Evolutionary conservation across 2,329 filamentous ascomycete species (phyloP).

Genomic region (Calonectria hawksworthii): DNA sequence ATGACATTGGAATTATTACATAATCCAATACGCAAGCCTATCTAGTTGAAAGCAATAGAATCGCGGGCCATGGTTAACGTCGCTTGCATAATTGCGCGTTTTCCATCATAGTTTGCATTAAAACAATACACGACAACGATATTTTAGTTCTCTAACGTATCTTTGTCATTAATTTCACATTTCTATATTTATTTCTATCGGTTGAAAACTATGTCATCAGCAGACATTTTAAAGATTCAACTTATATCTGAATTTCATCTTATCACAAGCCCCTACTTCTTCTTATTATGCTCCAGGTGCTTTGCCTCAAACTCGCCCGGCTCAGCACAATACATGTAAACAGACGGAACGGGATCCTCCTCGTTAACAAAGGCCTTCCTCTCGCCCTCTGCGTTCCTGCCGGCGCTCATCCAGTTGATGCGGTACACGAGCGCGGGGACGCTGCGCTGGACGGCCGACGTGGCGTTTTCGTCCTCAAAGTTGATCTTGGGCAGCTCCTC

Average conservation of each 20-base stretch:
- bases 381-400: slow-evolving; percentile 3
- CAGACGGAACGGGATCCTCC: background rate
- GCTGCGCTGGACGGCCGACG: background rate
- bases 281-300: background rate
- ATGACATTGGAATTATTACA: background rate
- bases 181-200: too few relatives aligned
- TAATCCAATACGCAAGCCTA: background rate
- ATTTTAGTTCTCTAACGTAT: too few relatives aligned
- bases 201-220: too few relatives aligned
- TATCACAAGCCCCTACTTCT: background rate
- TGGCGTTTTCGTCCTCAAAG: background rate
- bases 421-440: background rate
- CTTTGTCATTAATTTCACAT: too few relatives aligned
- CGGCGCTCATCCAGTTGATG: slow-evolving; percentile 9
- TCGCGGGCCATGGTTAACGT: background rate
- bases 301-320: background rate
- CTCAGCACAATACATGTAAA: slow-evolving; percentile 1
- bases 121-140: too few relatives aligned
- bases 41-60: background rate
- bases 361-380: background rate
- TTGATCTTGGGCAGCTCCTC: background rate
- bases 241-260: background rate
- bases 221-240: background rate
- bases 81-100: too few relatives aligned
- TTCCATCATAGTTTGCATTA: too few relatives aligned